phyloP scores from a whole-genome alignment of 2,329 filamentous ascomycete species.

The Myriosclerotinia curreyana region DNA sequence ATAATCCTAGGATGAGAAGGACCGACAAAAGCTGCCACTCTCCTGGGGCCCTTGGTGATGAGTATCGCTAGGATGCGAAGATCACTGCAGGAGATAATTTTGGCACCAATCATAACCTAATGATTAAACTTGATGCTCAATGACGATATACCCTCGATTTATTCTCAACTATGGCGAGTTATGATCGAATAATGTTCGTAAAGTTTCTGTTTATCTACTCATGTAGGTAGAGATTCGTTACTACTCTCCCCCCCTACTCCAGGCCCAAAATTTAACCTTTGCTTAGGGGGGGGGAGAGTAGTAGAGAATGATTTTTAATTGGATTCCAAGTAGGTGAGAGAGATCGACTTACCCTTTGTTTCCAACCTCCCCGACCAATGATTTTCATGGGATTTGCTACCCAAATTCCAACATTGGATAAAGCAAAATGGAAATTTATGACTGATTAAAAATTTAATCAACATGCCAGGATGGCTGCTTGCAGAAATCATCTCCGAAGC shows the following conservation, averaged over 20 bases:
- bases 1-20: conserved; percentile 29
- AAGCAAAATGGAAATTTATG: not conserved
- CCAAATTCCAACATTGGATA: no score
- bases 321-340: not conserved
- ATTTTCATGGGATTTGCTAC: not conserved
- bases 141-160: conserved; percentile 23
- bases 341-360: not conserved
- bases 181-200: conserved; percentile 2
- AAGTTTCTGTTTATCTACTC: not conserved
- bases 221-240: not conserved
- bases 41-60: conserved; percentile 8
- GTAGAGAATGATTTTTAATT: not conserved
- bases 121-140: conserved; percentile 24
- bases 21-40: conserved; percentile 20
- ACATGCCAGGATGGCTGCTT: conserved; percentile 13
- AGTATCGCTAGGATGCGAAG: conserved; percentile 22
- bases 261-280: no score
- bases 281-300: no score
- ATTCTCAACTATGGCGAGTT: not conserved
- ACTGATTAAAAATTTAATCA: not conserved
- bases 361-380: not conserved
- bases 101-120: conserved; percentile 29
- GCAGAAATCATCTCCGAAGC: conserved; percentile 23
- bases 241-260: no score
- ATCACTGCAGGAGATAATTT: conserved; percentile 26